Conservation (phyloP, 73 alveolate species). For the Diophrys sp. region DNA sequence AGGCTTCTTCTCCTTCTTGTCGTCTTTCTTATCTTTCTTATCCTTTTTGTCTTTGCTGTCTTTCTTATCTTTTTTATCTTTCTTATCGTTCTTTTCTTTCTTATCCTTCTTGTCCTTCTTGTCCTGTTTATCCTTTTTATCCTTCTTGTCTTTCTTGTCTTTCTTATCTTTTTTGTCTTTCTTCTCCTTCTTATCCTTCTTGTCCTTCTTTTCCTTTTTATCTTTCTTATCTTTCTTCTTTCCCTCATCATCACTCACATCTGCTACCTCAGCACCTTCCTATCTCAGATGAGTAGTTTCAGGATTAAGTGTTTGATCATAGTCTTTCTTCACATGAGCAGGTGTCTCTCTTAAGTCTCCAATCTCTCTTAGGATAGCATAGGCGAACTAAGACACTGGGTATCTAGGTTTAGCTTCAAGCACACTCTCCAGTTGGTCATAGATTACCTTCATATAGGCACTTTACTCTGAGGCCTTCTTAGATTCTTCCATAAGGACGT, state of each 20-base stretch:
- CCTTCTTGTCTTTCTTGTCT: not conserved
- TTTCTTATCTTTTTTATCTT: not conserved
- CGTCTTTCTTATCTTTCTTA: not conserved
- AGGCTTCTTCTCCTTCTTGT: constrained; percentile 25
- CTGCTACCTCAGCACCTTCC: not conserved
- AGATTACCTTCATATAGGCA: constrained; percentile 2
- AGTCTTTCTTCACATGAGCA: not conserved
- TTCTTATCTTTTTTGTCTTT: not conserved
- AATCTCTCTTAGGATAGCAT: not conserved
- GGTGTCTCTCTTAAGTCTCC: not conserved
- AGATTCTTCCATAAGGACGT: constrained; percentile 1
- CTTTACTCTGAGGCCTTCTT: not conserved
- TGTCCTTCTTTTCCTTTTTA: not conserved
- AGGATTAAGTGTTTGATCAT: not conserved
- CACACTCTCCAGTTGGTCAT: not conserved
- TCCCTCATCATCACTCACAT: not conserved
- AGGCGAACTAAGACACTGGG: constrained; percentile 12
- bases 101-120: not conserved
- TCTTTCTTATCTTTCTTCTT: not conserved
- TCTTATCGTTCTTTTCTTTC: not conserved
- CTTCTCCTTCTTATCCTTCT: constrained; percentile 1
- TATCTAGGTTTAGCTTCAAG: constrained; percentile 1
- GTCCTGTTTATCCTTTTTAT: not conserved
- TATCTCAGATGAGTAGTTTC: no score
- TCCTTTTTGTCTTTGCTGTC: constrained; percentile 11